phyloP scores from a whole-genome alignment of 2,329 filamentous ascomycete species.

The Dryadomyces sulphureus region DNA sequence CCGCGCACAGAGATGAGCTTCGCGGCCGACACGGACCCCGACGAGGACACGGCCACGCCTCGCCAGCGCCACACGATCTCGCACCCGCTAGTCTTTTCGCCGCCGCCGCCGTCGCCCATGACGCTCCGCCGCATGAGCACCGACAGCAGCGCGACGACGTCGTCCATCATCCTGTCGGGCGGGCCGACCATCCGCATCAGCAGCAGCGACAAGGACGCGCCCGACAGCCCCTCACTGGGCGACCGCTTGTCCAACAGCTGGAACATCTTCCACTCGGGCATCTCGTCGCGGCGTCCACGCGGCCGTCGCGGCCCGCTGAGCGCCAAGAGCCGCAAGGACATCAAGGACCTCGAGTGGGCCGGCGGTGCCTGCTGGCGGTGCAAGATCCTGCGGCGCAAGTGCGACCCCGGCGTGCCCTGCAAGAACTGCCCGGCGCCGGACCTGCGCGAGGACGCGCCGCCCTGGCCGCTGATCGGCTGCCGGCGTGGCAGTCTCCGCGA shows the following conservation, averaged over 20 bases:
- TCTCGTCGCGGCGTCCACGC: constrained; percentile 13
- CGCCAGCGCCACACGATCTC: constrained; percentile 5
- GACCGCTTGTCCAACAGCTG: constrained; percentile 11
- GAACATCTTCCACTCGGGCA: constrained; percentile 12
- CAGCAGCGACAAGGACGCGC: not conserved
- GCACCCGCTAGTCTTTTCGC: constrained; percentile 3
- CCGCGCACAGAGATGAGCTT: not conserved
- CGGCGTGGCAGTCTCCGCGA: constrained; percentile 16
- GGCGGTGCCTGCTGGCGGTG: constrained; percentile 19
- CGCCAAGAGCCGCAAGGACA: constrained; percentile 16
- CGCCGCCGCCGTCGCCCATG: not conserved
- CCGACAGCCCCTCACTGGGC: constrained; percentile 9
- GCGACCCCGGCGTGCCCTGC: constrained; percentile 15
- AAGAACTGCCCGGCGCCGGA: constrained; percentile 17
- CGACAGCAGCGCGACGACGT: constrained; percentile 4
- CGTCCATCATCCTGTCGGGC: not conserved
- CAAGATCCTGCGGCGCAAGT: constrained; percentile 16
- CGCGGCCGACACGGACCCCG: not conserved
- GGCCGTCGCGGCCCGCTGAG: constrained; percentile 16
- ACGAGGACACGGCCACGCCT: no score
- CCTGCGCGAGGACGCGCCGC: constrained; percentile 16
- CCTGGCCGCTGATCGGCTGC: constrained; percentile 18
- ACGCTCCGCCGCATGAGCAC: not conserved
- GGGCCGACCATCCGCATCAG: not conserved
- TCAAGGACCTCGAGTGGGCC: constrained; percentile 15